Evolutionary conservation across 23 red algal species (phyloP), one percentile per base, ranked within the genome.

Genomic region (Cyanidium caldarium): DNA sequence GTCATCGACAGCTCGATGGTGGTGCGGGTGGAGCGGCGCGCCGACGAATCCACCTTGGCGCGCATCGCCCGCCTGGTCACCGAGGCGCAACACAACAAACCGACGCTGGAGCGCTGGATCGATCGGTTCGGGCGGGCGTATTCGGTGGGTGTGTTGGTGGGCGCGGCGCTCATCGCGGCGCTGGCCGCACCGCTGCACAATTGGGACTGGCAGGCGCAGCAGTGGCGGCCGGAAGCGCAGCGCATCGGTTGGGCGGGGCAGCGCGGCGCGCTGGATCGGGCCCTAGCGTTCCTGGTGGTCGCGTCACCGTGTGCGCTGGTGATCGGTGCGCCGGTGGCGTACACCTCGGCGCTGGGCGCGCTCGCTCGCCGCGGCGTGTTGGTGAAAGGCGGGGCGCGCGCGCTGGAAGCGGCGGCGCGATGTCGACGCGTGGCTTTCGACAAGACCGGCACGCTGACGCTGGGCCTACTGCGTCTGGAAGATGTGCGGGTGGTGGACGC

Each of bases 401-500:
- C 89, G 0, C 68, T 94, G 42, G 89, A 94, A 33, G 80, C 75
- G n/a, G 68, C 77, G 3, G 72, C 78, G 23, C 38, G 46, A 38
- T 69, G 57, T 0, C 42, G 38, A 2, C 45, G 73, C 41, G 75
- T 94, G 46, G 89, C 79, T 3, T 94, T 94, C 75, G 89, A 94
- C 66, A 94, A 94, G 77, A 94, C 89, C 2, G 89, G 89, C 58
- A 94, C 89, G 34, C 77, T 94, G 34, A 94, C 89, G 17, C 87
- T 61, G 1, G 89, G 89, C n/a, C 41, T 65, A 17, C 73, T 82
- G 1, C 58, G 44, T 2, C 66, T 94, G 29, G 56, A 38, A 0
- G 46, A 39, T 33, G 45, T 86, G n/a, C 51, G 31, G 10, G 23
- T 61, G 7, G 19, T 61, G 7, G 45, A 71, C 35, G 37, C 35